phyloP scores from a whole-genome alignment of 805 yeast genomes.

The Danielozyma ontarioensis region DNA sequence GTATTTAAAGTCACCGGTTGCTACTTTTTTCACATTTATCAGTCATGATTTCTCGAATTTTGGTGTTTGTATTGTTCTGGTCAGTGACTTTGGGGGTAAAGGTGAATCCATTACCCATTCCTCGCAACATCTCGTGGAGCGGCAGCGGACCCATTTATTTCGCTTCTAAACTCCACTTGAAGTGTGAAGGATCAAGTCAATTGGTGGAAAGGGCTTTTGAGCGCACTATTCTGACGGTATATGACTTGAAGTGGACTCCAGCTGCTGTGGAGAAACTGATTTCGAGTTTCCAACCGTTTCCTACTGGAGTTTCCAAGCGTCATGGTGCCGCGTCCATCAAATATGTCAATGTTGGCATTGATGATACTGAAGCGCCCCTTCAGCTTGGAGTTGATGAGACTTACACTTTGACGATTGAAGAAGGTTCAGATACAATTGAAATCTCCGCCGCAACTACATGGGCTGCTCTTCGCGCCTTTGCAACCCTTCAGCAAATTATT shows the following conservation, averaged over 20 bases:
- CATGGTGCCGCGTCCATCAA: not conserved
- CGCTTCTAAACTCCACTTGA: constrained; percentile 2
- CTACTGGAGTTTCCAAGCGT: constrained; percentile 2
- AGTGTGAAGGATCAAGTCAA: constrained; percentile 2
- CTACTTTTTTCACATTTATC: no score
- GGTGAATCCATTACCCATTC: constrained; percentile 21
- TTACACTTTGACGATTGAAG: constrained; percentile 17
- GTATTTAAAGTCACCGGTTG: no score
- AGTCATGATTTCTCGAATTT: no score
- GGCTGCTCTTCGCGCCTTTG: constrained; percentile 39
- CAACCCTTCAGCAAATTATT: constrained; percentile 37
- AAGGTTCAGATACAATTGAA: constrained; percentile 6
- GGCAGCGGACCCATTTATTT: constrained; percentile 5
- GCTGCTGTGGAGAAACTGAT: constrained; percentile 23
- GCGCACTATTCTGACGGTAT: constrained; percentile 13
- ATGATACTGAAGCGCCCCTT: constrained; percentile 19
- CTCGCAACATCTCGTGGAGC: constrained; percentile 16
- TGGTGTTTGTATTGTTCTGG: no score
- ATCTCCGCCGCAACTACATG: constrained; percentile 30
- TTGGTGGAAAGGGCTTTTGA: constrained; percentile 20
- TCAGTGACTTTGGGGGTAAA: no score
- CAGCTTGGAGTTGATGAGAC: constrained; percentile 35
- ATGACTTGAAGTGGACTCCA: constrained; percentile 28
- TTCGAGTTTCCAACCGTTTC: constrained; percentile 13
- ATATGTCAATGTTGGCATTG: constrained; percentile 8